Conservation (phyloP, 2,329 filamentous ascomycete genomes). For the Fusarium lyarnte region DNA sequence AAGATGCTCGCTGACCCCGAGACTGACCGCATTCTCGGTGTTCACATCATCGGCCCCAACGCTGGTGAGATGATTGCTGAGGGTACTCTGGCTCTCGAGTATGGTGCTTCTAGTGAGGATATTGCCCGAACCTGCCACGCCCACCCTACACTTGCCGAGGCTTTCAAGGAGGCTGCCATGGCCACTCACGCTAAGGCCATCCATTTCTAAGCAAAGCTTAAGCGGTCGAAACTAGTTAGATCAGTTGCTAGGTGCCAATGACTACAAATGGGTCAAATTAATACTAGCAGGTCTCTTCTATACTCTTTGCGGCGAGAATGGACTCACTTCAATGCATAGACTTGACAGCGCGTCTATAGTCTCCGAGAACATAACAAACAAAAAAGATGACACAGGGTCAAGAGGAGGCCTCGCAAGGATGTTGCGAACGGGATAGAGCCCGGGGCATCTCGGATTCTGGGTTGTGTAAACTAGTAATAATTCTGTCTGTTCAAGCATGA, state of each 20-base stretch:
- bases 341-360: slow-evolving; percentile 24
- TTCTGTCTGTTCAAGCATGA: slow-evolving; percentile 45
- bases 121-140: slow-evolving; percentile 95
- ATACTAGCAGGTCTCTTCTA: slow-evolving; percentile 24
- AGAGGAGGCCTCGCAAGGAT: slow-evolving; percentile 34
- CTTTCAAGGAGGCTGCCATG: slow-evolving; percentile 99
- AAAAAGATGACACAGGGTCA: slow-evolving; percentile 33
- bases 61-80: slow-evolving; percentile 99
- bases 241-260: slow-evolving; percentile 12
- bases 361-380: slow-evolving; percentile 21
- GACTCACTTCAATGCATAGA: slow-evolving; percentile 29
- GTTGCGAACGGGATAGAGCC: slow-evolving; percentile 38
- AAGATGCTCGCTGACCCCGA: slow-evolving; percentile 97
- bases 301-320: slow-evolving; percentile 25
- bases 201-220: slow-evolving; percentile 74
- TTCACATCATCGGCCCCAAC: slow-evolving; percentile 96
- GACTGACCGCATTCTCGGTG: slow-evolving; percentile 93
- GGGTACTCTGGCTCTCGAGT: slow-evolving; percentile 93
- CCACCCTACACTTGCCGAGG: slow-evolving; percentile 94
- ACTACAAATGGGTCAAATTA: not conserved
- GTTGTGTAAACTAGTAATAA: slow-evolving; percentile 47
- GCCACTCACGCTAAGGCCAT: slow-evolving; percentile 95
- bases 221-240: slow-evolving; percentile 14
- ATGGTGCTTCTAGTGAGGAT: slow-evolving; percentile 94
- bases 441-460: slow-evolving; percentile 38